phyloP scores from a whole-genome alignment of 2,329 filamentous ascomycete species.

The Monosporascus sp. region DNA sequence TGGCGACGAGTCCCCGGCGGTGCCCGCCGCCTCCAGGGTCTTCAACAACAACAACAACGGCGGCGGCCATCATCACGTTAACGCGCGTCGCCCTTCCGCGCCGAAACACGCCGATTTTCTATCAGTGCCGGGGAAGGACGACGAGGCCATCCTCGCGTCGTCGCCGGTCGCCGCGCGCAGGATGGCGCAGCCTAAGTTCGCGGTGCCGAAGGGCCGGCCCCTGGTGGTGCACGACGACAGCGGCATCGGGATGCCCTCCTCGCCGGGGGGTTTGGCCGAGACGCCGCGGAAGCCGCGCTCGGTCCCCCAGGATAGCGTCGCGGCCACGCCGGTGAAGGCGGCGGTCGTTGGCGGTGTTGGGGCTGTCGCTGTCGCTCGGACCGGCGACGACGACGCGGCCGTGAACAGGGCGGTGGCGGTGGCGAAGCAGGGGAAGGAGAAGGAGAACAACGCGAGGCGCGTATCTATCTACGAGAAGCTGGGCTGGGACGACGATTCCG shows the following conservation, averaged over 20 bases:
- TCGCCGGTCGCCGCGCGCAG: conserved; percentile 23
- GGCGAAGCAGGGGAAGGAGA: conserved; percentile 3
- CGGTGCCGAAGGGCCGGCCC: conserved; percentile 7
- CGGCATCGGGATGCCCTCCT: conserved; percentile 26
- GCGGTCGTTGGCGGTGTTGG: background rate
- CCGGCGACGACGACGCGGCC: background rate
- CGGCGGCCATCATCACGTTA: conserved; percentile 6
- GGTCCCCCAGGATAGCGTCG: background rate
- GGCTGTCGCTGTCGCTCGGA: background rate
- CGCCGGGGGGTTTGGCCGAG: conserved; percentile 19
- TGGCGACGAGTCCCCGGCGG: conserved; percentile 23
- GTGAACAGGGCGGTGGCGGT: conserved; percentile 1
- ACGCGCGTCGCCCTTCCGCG: conserved; percentile 12
- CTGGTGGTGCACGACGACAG: conserved; percentile 17
- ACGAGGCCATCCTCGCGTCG: conserved; percentile 23
- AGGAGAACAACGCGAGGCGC: conserved; percentile 15
- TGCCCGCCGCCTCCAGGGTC: conserved; percentile 14
- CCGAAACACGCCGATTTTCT: conserved; percentile 11
- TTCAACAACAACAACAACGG: too few species aligned
- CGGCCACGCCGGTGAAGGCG: conserved; percentile 7
- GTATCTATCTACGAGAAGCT: conserved; percentile 48
- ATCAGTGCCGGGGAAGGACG: conserved; percentile 15
- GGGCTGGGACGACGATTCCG: conserved; percentile 53
- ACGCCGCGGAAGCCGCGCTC: conserved; percentile 33
- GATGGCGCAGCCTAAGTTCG: conserved; percentile 12